A percentile compares a stretch with the other conserved stretches of the same genome.
phyloP scores from a whole-genome alignment of 78 protist species.

The Bodo saltans region DNA sequence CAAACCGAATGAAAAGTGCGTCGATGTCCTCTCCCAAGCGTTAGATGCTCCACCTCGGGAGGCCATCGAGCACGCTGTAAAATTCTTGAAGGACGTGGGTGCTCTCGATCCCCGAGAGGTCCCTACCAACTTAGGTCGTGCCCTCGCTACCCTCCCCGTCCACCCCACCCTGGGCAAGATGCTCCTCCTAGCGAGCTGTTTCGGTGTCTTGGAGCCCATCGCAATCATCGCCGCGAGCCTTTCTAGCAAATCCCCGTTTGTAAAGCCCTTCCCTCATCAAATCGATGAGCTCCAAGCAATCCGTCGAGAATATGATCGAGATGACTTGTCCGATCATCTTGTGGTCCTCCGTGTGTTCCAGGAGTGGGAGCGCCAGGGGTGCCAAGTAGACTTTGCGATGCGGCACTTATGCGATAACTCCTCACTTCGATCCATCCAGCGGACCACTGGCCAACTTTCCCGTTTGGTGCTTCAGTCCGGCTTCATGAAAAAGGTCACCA shows the following conservation, averaged over 20 bases:
- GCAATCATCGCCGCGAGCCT: background rate
- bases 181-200: slow-evolving; percentile 14
- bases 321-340: background rate
- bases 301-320: background rate
- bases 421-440: background rate
- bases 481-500: background rate
- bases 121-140: slow-evolving; percentile 61
- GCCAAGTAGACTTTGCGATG: background rate
- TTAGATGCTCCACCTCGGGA: slow-evolving; percentile 54
- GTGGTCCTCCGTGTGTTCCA: background rate
- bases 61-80: slow-evolving; percentile 38
- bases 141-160: slow-evolving; percentile 66
- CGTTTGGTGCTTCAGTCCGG: background rate
- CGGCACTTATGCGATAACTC: background rate
- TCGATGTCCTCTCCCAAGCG: slow-evolving; percentile 36
- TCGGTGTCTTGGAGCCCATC: background rate
- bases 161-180: slow-evolving; percentile 72
- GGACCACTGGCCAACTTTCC: background rate
- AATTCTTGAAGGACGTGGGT: slow-evolving; percentile 32
- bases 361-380: background rate
- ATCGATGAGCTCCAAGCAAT: background rate
- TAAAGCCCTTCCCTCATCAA: background rate
- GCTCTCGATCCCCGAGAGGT: background rate
- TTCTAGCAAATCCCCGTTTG: background rate
- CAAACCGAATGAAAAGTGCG: slow-evolving; percentile 42